Base-by-base conservation (phyloP, 192 early-diverging fungal genomes). In the Backusella luteola region DNA sequence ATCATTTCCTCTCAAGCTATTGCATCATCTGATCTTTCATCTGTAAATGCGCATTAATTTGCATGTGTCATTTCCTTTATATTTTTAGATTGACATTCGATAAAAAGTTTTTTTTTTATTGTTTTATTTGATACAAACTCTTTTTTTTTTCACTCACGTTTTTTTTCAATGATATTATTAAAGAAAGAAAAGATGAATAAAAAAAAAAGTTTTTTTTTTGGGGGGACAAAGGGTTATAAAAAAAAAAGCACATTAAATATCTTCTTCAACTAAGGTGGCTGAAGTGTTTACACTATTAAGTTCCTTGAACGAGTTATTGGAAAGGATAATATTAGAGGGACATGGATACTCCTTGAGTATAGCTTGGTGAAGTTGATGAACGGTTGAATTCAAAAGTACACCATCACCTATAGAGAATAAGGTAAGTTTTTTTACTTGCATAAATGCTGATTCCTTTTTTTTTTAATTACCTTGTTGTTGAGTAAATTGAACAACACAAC, bases 401-500 rank as follows among this genome's bases (percentile, higher is more conserved):
- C 42, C 70, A 71, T 71, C 70, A 34, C 70, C 67, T 68, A 68
- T 36, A 44, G 4, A 14, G 0, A 67, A 26, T 53, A 2, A 11
- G 0, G 12, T 35, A 35, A 67, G 6, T 35, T 67, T 67, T 34
- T 66, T n/a, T 26, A 46, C 8, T 2, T 71, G 11, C 12, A 71
- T 29, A 39, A 41, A 8, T 23, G 0, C 2, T 0, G 32, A 32
- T 32, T 5, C 0, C 12, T 67, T 35, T 35, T 1, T 15, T 17
- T 17, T 59, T 26, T 26, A 17, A 23, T 19, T 71, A 42, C 73
- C 78, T 79, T 79, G 78, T 46, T 79, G 78, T 74, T 79, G 78
- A 21, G 78, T 79, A 29, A 79, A 79, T 53, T 70, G 78, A 29
- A 79, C 73, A 14, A 68, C 34, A n/a, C 53, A 63, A 1, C 41